Percentiles rank a stretch among this genome's conserved stretches.
Evolutionary conservation across 139 green algal genomes (phyloP).

Genomic region (Micractinium sp.): DNA sequence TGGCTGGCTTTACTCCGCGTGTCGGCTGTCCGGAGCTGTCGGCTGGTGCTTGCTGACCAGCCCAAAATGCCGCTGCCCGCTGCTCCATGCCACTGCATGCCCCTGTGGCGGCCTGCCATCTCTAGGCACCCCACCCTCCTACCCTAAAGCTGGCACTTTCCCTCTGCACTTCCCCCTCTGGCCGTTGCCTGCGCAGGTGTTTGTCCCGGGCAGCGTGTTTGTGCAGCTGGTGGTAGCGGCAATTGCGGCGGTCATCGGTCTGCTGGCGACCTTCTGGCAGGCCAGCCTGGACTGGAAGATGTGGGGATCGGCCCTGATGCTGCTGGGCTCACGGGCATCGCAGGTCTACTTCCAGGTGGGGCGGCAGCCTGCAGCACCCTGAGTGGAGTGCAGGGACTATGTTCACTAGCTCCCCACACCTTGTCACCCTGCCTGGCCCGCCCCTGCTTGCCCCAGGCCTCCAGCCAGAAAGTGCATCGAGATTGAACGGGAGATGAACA

Average conservation of each 20-base stretch:
- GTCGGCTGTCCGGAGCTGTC: too few species aligned
- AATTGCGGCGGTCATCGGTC: not conserved
- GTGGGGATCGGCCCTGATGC: constrained; percentile 7
- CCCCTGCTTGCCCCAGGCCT: not conserved
- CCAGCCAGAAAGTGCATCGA: constrained; percentile 17
- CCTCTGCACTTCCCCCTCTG: not conserved
- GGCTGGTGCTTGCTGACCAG: not conserved
- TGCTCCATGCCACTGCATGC: too few species aligned
- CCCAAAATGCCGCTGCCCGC: not conserved
- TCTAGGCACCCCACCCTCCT: not conserved
- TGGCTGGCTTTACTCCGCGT: not conserved
- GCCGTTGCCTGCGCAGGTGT: not conserved
- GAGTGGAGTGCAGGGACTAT: too few species aligned
- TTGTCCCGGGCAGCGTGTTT: not conserved
- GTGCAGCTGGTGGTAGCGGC: constrained; percentile 21
- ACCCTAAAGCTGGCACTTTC: not conserved
- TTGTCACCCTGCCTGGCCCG: not conserved
- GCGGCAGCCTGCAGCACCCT: too few species aligned
- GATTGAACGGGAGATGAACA: constrained; percentile 33
- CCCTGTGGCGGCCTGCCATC: not conserved
- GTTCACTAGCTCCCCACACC: not conserved
- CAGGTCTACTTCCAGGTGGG: constrained; percentile 17
- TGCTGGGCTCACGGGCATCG: constrained; percentile 9
- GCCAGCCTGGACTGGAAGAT: not conserved
- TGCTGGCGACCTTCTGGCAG: not conserved